Conservation (phyloP, 192 early-diverging fungal species). For the Linnemannia zychae region DNA sequence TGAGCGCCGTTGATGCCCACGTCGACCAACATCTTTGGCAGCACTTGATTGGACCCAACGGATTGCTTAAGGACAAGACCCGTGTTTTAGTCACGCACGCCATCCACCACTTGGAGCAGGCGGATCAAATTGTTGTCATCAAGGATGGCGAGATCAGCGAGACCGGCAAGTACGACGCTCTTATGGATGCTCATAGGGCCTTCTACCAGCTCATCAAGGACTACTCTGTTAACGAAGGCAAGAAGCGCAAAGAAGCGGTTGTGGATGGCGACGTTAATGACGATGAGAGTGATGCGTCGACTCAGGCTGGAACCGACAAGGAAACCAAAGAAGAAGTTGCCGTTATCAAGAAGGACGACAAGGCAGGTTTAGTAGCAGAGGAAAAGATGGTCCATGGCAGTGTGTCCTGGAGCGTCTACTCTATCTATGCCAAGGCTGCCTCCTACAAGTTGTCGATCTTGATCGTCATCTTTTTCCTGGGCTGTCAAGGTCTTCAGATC, state of each 20-base stretch:
- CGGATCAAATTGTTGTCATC: constrained; percentile 80
- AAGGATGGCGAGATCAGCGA: constrained; percentile 77
- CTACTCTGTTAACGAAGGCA: constrained; percentile 68
- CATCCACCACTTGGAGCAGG: constrained; percentile 78
- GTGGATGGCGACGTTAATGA: constrained; percentile 27
- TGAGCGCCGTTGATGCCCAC: constrained; percentile 75
- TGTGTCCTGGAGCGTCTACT: constrained; percentile 85
- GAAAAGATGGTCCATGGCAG: constrained; percentile 88
- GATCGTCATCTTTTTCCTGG: constrained; percentile 66
- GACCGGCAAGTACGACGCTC: constrained; percentile 71
- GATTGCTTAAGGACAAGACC: constrained; percentile 82
- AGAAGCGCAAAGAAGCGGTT: constrained; percentile 35
- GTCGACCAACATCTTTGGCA: constrained; percentile 87
- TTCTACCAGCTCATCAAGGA: constrained; percentile 80
- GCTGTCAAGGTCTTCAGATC: constrained; percentile 44
- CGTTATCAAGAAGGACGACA: constrained; percentile 38
- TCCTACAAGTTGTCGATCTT: constrained; percentile 65
- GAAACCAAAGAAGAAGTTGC: constrained; percentile 38
- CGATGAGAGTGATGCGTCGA: constrained; percentile 53
- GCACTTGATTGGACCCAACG: constrained; percentile 88
- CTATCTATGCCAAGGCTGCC: constrained; percentile 82
- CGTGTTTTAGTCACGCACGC: constrained; percentile 87
- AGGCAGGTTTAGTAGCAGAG: constrained; percentile 75
- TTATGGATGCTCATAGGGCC: constrained; percentile 72
- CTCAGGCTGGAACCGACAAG: constrained; percentile 58